These are phyloP conservation scores for Stemphylium vesicarium DNA, from an alignment of 2,329 filamentous ascomycete genomes.

Conservation along the genomic window DNA sequence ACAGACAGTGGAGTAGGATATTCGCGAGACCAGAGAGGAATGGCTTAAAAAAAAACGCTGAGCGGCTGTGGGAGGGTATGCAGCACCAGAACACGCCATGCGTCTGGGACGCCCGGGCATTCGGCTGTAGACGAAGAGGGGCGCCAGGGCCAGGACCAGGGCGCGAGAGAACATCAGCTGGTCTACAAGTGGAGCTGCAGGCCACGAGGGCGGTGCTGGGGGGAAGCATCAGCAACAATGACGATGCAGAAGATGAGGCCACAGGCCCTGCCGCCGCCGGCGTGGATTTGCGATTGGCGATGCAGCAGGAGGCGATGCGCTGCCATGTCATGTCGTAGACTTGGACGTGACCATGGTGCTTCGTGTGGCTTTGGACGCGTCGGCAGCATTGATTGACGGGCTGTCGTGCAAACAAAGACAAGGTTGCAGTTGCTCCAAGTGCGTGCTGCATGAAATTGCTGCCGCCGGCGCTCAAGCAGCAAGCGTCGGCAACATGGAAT, in stretches of 20 bases:
- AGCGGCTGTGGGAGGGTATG: slow-evolving; percentile 1
- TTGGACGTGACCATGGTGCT: not conserved
- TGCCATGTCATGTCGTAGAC: not conserved
- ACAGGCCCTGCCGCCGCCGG: not conserved
- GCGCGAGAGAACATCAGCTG: slow-evolving; percentile 32
- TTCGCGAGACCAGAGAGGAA: not conserved
- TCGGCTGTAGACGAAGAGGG: slow-evolving; percentile 19
- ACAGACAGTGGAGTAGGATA: slow-evolving; percentile 9
- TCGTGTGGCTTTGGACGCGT: too few relatives aligned
- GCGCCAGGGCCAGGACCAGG: slow-evolving; percentile 21
- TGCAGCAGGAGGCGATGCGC: not conserved
- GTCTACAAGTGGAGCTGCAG: slow-evolving; percentile 21
- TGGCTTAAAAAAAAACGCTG: not conserved
- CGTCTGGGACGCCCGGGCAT: slow-evolving; percentile 14
- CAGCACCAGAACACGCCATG: slow-evolving; percentile 9
- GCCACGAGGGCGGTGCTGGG: slow-evolving; percentile 24
- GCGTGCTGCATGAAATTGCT: slow-evolving; percentile 26
- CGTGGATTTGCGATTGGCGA: not conserved
- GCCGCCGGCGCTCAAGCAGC: slow-evolving; percentile 17
- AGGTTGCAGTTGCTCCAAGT: slow-evolving; percentile 30
- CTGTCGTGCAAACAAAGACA: slow-evolving; percentile 37
- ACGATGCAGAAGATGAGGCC: slow-evolving; percentile 27
- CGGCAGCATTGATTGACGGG: slow-evolving; percentile 23
- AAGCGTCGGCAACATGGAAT: slow-evolving; percentile 22
- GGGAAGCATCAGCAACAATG: slow-evolving; percentile 24